A percentile compares a stretch with the other conserved stretches of the same genome.
phyloP scores from a whole-genome alignment of 805 yeast species.

The Teunomyces pallodes region DNA sequence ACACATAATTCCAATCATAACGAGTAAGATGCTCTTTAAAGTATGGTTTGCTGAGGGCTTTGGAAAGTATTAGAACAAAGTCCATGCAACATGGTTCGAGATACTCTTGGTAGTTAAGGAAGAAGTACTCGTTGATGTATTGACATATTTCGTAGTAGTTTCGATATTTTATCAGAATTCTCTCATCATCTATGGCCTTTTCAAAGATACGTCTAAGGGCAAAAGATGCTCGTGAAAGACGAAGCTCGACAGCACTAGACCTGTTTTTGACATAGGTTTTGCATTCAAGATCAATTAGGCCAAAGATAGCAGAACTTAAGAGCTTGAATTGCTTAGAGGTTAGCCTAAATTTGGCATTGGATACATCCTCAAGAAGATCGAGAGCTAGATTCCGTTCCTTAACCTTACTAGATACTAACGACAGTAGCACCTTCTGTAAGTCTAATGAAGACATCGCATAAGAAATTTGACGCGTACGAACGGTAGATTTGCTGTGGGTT shows the following conservation, averaged over 20 bases:
- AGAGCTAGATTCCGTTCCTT: slow-evolving; percentile 57
- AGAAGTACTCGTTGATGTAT: slow-evolving; percentile 17
- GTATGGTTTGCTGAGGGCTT: slow-evolving; percentile 20
- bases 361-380: slow-evolving; percentile 16
- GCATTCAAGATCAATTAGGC: slow-evolving; percentile 36
- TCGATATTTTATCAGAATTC: slow-evolving; percentile 19
- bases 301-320: slow-evolving; percentile 23
- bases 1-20: slow-evolving; percentile 25
- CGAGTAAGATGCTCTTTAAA: slow-evolving; percentile 31
- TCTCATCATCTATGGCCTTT: slow-evolving; percentile 11
- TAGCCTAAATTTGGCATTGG: slow-evolving; percentile 17
- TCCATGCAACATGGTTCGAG: slow-evolving; percentile 24
- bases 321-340: slow-evolving; percentile 20
- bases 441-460: slow-evolving; percentile 14
- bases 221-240: slow-evolving; percentile 32
- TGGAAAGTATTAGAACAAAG: slow-evolving; percentile 19
- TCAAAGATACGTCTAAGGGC: slow-evolving; percentile 25
- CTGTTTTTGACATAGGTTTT: slow-evolving; percentile 20
- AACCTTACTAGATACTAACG: slow-evolving; percentile 47
- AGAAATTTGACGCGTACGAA: background rate
- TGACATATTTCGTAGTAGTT: slow-evolving; percentile 17
- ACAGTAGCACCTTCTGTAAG: slow-evolving; percentile 16
- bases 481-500: background rate
- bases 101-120: slow-evolving; percentile 9
- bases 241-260: slow-evolving; percentile 22